Conservation (phyloP, 2,329 filamentous ascomycete genomes). For the Calonectria pseudoturangicola region DNA sequence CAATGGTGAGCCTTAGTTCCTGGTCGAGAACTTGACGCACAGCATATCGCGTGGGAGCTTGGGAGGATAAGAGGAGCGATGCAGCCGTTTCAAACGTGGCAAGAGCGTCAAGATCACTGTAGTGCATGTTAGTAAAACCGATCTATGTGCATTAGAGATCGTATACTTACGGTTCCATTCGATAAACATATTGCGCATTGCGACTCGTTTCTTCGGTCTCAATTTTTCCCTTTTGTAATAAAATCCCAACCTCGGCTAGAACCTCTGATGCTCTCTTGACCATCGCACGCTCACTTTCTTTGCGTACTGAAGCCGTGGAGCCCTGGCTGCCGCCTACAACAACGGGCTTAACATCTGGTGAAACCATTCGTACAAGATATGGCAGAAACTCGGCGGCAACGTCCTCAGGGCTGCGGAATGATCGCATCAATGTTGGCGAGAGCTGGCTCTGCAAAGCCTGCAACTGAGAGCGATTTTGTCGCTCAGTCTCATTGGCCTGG, state of each 20-base stretch:
- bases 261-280: slow-evolving; percentile 87
- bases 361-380: slow-evolving; percentile 87
- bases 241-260: slow-evolving; percentile 88
- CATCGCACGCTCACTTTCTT: slow-evolving; percentile 88
- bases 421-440: slow-evolving; percentile 81
- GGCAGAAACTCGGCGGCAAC: slow-evolving; percentile 90
- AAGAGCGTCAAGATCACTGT: slow-evolving; percentile 83
- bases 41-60: slow-evolving; percentile 89
- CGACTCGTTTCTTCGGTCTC: slow-evolving; percentile 79
- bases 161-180: slow-evolving; percentile 90
- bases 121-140: background rate
- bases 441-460: slow-evolving; percentile 83
- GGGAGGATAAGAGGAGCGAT: slow-evolving; percentile 72
- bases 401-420: slow-evolving; percentile 86
- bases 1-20: slow-evolving; percentile 85
- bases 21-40: slow-evolving; percentile 95
- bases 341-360: slow-evolving; percentile 93
- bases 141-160: background rate
- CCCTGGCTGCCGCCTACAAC: slow-evolving; percentile 82
- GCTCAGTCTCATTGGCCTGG: slow-evolving; percentile 85
- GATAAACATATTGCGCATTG: slow-evolving; percentile 86
- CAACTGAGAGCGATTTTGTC: slow-evolving; percentile 84
- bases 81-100: slow-evolving; percentile 82
- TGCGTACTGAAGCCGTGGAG: slow-evolving; percentile 88
- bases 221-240: slow-evolving; percentile 86